A percentile compares a stretch with the other conserved stretches of the same genome.
These are phyloP conservation scores for Quercus phellos DNA, from an alignment of 331 rosid genomes.

Conservation along the genomic window DNA sequence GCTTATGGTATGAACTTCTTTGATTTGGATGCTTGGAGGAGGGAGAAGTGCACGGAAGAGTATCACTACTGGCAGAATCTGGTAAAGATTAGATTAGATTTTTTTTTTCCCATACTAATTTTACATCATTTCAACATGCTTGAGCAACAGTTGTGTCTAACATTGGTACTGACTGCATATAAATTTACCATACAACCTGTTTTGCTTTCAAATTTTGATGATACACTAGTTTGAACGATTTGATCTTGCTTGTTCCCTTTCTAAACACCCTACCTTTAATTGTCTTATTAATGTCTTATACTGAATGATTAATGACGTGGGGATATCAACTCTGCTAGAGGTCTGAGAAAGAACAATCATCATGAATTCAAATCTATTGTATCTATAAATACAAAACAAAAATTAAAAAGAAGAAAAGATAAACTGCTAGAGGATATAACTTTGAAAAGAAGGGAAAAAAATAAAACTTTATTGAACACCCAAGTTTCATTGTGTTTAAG, in stretches of 20 bases:
- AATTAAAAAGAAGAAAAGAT: no score
- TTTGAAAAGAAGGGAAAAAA: constrained; percentile 2
- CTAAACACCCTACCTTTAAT: background rate
- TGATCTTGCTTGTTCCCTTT: background rate
- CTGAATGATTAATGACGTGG: background rate
- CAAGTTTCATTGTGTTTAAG: constrained; percentile 1
- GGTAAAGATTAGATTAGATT: constrained; percentile 35
- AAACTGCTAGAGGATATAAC: constrained; percentile 4
- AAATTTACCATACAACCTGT: background rate
- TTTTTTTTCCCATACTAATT: background rate
- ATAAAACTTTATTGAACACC: background rate
- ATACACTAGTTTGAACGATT: background rate
- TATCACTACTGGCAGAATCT: constrained; percentile 96
- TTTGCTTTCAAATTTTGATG: background rate
- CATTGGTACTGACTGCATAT: background rate
- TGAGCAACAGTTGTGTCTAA: background rate
- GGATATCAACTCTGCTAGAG: background rate
- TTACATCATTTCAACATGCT: background rate
- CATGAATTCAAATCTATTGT: no score
- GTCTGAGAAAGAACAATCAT: no score
- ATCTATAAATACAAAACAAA: no score
- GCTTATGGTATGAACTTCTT: constrained; percentile 98
- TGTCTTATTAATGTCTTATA: background rate
- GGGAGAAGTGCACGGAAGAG: constrained; percentile 84
- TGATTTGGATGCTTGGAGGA: constrained; percentile 98